phyloP scores from a whole-genome alignment of 805 yeast genomes.

The Cephaloascus albidus region DNA sequence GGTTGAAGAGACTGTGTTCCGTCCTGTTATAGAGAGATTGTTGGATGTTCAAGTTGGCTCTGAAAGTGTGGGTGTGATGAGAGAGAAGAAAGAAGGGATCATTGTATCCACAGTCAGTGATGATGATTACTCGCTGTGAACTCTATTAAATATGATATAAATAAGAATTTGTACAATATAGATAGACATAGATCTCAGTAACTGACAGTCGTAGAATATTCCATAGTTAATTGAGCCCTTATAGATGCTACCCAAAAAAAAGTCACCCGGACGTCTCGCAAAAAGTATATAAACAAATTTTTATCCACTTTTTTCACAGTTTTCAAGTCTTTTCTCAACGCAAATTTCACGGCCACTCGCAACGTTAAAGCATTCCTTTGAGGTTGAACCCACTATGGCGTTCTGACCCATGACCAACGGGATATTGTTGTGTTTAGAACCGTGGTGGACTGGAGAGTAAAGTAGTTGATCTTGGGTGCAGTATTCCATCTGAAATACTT shows the following conservation, averaged over 20 bases:
- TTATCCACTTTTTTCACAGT: slow-evolving; percentile 4
- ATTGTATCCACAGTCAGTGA: too few relatives aligned
- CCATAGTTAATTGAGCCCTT: too few relatives aligned
- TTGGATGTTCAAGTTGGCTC: neutral
- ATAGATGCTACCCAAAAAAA: too few relatives aligned
- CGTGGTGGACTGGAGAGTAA: slow-evolving; percentile 55
- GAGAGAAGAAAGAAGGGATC: too few relatives aligned
- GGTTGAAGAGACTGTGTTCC: slow-evolving; percentile 16
- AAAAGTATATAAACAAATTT: too few relatives aligned
- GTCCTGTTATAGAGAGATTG: slow-evolving; percentile 1
- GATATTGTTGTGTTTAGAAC: slow-evolving; percentile 40
- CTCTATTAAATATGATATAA: too few relatives aligned
- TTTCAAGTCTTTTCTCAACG: slow-evolving; percentile 42
- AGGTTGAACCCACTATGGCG: slow-evolving; percentile 61
- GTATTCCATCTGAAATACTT: slow-evolving; percentile 37
- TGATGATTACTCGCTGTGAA: too few relatives aligned
- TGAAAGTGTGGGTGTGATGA: neutral
- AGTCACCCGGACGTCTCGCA: too few relatives aligned
- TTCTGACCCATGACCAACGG: slow-evolving; percentile 64
- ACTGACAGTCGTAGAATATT: too few relatives aligned
- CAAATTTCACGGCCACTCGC: slow-evolving; percentile 59
- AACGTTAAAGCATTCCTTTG: slow-evolving; percentile 55
- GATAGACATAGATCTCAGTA: too few relatives aligned
- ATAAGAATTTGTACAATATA: too few relatives aligned
- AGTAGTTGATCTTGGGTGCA: slow-evolving; percentile 64